phyloP scores from a whole-genome alignment of 371 early-diverging fungal genomes.

The Actinomortierella wolfii region DNA sequence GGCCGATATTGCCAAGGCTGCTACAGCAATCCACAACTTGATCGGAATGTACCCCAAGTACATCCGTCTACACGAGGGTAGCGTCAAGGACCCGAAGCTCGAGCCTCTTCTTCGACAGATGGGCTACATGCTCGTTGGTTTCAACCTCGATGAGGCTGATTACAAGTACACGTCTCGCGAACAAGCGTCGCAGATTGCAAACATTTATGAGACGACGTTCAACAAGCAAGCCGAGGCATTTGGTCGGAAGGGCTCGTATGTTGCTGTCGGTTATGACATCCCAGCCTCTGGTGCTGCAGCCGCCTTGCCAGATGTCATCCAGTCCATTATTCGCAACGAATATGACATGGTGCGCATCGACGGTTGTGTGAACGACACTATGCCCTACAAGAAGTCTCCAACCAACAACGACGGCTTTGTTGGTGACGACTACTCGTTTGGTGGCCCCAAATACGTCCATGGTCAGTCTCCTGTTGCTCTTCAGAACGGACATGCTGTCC shows the following conservation, averaged over 20 bases:
- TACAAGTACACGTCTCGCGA: slow-evolving; percentile 51
- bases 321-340: slow-evolving; percentile 51
- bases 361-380: slow-evolving; percentile 56
- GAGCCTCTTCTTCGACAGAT: slow-evolving; percentile 53
- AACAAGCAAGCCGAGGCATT: slow-evolving; percentile 55
- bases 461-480: slow-evolving; percentile 49
- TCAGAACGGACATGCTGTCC: slow-evolving; percentile 33
- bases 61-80: slow-evolving; percentile 58
- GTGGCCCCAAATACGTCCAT: slow-evolving; percentile 54
- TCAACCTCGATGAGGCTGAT: slow-evolving; percentile 60
- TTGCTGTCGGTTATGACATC: slow-evolving; percentile 61
- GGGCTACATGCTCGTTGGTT: slow-evolving; percentile 58
- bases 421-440: slow-evolving; percentile 54
- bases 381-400: slow-evolving; percentile 54
- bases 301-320: slow-evolving; percentile 52
- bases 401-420: slow-evolving; percentile 47
- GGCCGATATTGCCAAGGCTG: slow-evolving; percentile 54
- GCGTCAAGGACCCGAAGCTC: slow-evolving; percentile 50
- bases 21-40: slow-evolving; percentile 51
- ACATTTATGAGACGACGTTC: slow-evolving; percentile 51
- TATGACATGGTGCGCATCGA: slow-evolving; percentile 64
- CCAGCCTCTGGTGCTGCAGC: slow-evolving; percentile 59
- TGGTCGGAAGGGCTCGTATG: slow-evolving; percentile 58
- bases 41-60: slow-evolving; percentile 63
- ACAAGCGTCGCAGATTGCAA: slow-evolving; percentile 49